phyloP scores from a whole-genome alignment of 2,329 filamentous ascomycete genomes.

The Rasamsonia emersonii region DNA sequence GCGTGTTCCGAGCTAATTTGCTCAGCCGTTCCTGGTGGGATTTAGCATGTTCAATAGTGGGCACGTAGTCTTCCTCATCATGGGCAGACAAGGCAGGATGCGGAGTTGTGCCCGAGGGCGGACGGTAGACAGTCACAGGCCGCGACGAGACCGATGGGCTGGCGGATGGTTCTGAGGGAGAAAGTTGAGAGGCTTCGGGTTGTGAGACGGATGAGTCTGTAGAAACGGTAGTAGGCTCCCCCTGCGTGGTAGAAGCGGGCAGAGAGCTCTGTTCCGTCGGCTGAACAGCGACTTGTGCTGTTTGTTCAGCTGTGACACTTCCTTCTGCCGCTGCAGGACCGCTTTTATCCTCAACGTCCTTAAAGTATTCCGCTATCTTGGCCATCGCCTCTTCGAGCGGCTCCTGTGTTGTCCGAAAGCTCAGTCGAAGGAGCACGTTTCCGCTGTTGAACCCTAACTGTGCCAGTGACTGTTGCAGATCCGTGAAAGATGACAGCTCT shows the following conservation, averaged over 20 bases:
- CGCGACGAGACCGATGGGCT: constrained; percentile 33
- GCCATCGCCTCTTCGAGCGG: constrained; percentile 79
- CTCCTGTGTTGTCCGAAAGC: constrained; percentile 65
- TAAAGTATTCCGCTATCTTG: constrained; percentile 71
- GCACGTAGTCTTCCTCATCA: constrained; percentile 68
- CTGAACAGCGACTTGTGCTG: constrained; percentile 5
- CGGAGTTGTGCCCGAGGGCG: constrained; percentile 66
- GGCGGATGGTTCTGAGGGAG: constrained; percentile 15
- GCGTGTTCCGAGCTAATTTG: constrained; percentile 66
- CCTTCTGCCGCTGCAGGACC: constrained; percentile 13
- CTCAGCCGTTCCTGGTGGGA: constrained; percentile 67
- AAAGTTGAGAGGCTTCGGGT: constrained; percentile 3
- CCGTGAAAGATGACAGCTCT: constrained; percentile 65
- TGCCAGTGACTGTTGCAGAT: constrained; percentile 80
- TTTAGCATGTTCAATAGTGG: constrained; percentile 78
- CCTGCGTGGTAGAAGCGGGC: constrained; percentile 5
- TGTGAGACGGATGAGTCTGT: too few relatives aligned
- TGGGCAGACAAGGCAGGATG: constrained; percentile 60
- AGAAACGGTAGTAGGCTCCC: too few relatives aligned
- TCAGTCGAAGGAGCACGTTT: constrained; percentile 67
- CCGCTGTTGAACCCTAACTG: constrained; percentile 84
- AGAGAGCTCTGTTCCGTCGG: background rate
- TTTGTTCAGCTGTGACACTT: constrained; percentile 10
- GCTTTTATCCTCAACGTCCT: constrained; percentile 30
- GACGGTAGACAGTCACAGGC: constrained; percentile 62